Evolutionary conservation across 148 eudicot species (phyloP).

Genomic region (Fallopia convolvulus): DNA sequence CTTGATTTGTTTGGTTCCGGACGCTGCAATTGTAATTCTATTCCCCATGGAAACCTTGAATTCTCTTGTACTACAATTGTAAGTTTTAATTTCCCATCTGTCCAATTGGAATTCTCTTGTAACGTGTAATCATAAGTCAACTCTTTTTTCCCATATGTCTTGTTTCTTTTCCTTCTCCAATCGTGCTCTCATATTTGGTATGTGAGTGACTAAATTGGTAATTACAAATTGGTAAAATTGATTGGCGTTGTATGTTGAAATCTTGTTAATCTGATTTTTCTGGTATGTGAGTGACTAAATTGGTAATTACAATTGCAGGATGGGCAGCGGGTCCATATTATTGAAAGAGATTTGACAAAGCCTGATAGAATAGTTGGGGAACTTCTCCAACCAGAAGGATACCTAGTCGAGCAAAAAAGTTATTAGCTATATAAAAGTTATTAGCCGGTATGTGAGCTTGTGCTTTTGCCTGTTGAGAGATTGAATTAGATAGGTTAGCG

Average conservation of each 20-base stretch:
- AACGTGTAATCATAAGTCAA: neutral
- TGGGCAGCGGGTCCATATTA: conserved; percentile 69
- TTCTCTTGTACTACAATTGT: no score
- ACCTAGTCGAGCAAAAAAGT: no score
- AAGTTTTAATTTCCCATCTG: no score
- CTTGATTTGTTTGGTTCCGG: no score
- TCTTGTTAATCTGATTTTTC: neutral
- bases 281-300: neutral
- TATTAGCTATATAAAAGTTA: no score
- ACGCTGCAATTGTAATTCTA: no score
- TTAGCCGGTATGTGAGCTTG: no score
- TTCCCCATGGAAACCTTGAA: no score
- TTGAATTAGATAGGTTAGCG: neutral
- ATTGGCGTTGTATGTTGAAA: neutral
- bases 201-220: no score
- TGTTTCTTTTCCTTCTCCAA: neutral
- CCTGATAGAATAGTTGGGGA: conserved; percentile 87
- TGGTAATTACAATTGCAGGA: conserved; percentile 32
- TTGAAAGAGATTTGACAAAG: conserved; percentile 75
- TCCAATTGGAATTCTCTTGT: no score
- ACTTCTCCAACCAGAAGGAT: conserved; percentile 84
- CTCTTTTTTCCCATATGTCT: neutral
- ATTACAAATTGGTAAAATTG: neutral
- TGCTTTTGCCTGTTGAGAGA: neutral
- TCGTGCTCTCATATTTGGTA: neutral